These are phyloP conservation scores for Pyrrhoderma noxium DNA, from an alignment of 1,284 basidiomycete genomes.

Conservation along the genomic window DNA sequence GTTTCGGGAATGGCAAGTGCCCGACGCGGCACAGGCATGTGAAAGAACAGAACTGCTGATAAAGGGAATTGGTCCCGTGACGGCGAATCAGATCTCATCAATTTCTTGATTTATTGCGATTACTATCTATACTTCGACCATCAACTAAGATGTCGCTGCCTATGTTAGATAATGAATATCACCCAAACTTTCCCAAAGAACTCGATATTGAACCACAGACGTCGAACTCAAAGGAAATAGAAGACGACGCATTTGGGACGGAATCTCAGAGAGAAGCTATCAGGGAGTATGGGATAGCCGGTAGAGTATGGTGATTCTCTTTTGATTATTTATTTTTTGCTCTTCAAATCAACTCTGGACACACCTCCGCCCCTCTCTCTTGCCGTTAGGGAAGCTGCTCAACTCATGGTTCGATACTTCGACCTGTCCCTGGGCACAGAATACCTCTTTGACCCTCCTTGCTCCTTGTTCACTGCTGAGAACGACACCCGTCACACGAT, in stretches of 20 bases:
- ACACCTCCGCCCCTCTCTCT: too few relatives aligned
- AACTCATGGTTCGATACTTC: slow-evolving; percentile 52
- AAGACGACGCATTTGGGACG: slow-evolving; percentile 29
- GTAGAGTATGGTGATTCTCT: slow-evolving; percentile 56
- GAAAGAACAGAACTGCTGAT: not conserved
- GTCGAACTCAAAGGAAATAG: slow-evolving; percentile 14
- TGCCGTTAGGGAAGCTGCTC: slow-evolving; percentile 63
- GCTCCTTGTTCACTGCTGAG: slow-evolving; percentile 27
- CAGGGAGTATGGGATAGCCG: slow-evolving; percentile 63
- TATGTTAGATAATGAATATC: not conserved
- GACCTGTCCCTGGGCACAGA: slow-evolving; percentile 26
- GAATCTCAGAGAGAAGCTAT: slow-evolving; percentile 49
- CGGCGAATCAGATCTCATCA: not conserved
- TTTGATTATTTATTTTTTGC: not conserved
- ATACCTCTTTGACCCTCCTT: slow-evolving; percentile 54
- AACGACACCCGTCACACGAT: slow-evolving; percentile 22
- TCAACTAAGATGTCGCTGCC: slow-evolving; percentile 4
- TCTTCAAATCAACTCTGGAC: not conserved
- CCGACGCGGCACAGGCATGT: slow-evolving; percentile 3
- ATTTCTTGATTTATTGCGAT: too few relatives aligned
- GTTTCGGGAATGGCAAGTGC: slow-evolving; percentile 4
- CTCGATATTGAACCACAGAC: slow-evolving; percentile 25
- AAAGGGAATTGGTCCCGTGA: not conserved
- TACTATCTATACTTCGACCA: too few relatives aligned
- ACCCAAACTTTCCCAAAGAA: slow-evolving; percentile 32